Base-by-base conservation (phyloP, 1,284 basidiomycete genomes). In the Moesziomyces parantarcticus region DNA sequence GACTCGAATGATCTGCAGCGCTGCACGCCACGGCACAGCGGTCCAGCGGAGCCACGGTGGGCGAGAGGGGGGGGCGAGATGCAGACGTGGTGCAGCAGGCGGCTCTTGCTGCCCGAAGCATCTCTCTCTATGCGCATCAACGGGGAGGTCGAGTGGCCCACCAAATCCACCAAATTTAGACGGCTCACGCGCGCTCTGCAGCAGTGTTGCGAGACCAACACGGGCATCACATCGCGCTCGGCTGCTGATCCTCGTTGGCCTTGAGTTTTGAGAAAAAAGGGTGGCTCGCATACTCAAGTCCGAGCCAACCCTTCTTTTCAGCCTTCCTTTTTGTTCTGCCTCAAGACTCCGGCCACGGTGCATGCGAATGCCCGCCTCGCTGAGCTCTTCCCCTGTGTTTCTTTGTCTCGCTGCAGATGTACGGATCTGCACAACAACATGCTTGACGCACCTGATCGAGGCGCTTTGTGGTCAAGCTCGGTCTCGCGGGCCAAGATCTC, bases 231-330 rank as follows among this genome's bases (percentile, higher is more conserved):
- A 11, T 8, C 43, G 20, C 45, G 22, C 18, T 36, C 32, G 36
- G 36, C 14, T 16, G 36, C 16, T 16, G 11, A 18, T 39, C 36
- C 36, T 16, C 36, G 36, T 16, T 39, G 36, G 36, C 36, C 36
- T 18, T 39, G 36, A 39, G 36, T 39, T 39, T 32, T 32, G 11
- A 39, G 18, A 39, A 39, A 36, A 39, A 18, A 39, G 36, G 36
- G 18, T 18, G 11, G 43, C 26, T 29, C 20, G 44, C 53, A 55
- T 18, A 40, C 26, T 20, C 53, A 55, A 47, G 53, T 48, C 45
- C 53, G 53, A 48, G 36, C 18, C 36, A 39, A 39, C 39, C n/a
- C 18, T 32, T 55, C 39, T 44, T 47, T 48, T 48, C 42, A 32
- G 14, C 22, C 18, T 23, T 48, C 41, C 42, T 36, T 25, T 25